Evolutionary conservation across 1,139 yeast species (phyloP).

Genomic region (Keqinozyma sinolaborantium): DNA sequence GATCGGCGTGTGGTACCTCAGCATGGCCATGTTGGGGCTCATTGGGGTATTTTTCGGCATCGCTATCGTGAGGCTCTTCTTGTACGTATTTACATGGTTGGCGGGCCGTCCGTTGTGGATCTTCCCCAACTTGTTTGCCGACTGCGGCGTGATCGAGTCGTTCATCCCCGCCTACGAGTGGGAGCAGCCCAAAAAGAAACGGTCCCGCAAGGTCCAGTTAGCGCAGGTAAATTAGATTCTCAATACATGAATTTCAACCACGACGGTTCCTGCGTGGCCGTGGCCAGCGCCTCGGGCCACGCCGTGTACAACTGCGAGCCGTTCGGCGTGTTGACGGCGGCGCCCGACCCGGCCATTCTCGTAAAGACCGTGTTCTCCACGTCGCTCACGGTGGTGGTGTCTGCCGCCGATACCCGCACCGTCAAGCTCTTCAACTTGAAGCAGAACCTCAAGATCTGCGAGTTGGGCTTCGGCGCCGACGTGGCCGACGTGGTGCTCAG

Average conservation of each 20-base stretch:
- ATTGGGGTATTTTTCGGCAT: constrained; percentile 72
- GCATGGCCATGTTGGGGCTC: constrained; percentile 72
- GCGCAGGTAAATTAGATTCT: too few species aligned
- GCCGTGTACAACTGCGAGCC: constrained; percentile 47
- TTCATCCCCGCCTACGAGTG: constrained; percentile 87
- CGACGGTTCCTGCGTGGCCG: constrained; percentile 39
- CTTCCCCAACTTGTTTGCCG: constrained; percentile 94
- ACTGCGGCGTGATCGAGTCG: constrained; percentile 90
- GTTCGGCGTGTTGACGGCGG: constrained; percentile 39
- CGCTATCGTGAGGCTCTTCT: constrained; percentile 74
- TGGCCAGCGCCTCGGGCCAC: constrained; percentile 31
- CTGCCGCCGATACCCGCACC: constrained; percentile 42
- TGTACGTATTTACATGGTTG: constrained; percentile 62
- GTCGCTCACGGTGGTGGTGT: constrained; percentile 63
- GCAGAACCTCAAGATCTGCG: constrained; percentile 66
- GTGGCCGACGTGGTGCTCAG: constrained; percentile 63
- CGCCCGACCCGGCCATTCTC: constrained; percentile 23
- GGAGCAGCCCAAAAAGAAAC: constrained; percentile 53
- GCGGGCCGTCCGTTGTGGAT: constrained; percentile 82
- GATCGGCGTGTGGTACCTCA: constrained; percentile 85
- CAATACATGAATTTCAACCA: too few species aligned
- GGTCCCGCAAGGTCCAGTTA: constrained; percentile 21
- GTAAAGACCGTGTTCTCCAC: constrained; percentile 70
- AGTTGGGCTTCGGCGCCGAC: constrained; percentile 61
- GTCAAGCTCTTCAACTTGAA: constrained; percentile 66